Percentiles rank a stretch among this genome's conserved stretches.
Conservation (phyloP, 768 basidiomycete genomes). For the Leccinum obscurum region DNA sequence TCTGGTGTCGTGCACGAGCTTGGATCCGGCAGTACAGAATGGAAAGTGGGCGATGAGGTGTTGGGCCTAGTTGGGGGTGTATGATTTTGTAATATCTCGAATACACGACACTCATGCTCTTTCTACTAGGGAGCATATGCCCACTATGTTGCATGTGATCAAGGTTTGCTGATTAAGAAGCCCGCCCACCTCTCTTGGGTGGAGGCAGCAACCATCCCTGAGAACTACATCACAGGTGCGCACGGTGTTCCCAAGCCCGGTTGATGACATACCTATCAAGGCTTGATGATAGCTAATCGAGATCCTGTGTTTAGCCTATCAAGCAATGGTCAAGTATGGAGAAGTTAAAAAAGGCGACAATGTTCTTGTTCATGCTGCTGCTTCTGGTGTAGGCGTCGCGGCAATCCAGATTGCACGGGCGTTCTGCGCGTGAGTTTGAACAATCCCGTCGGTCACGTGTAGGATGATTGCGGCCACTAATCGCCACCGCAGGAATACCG, state of each 20-base stretch:
- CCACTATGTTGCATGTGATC: slow-evolving; percentile 71
- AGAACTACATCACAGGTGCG: slow-evolving; percentile 84
- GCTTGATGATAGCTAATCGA: slow-evolving; percentile 5
- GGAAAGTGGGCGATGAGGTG: slow-evolving; percentile 69
- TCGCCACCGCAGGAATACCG: slow-evolving; percentile 47
- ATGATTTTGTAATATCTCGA: slow-evolving; percentile 16
- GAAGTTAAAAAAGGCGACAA: slow-evolving; percentile 68
- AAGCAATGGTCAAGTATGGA: slow-evolving; percentile 65
- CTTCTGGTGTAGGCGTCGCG: slow-evolving; percentile 86
- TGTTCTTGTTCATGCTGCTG: slow-evolving; percentile 88
- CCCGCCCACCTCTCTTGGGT: slow-evolving; percentile 74
- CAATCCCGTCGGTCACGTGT: background rate
- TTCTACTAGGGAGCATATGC: slow-evolving; percentile 80
- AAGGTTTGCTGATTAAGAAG: slow-evolving; percentile 71
- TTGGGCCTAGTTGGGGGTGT: slow-evolving; percentile 82
- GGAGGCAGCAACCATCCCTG: slow-evolving; percentile 86
- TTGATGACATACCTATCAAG: slow-evolving; percentile 1
- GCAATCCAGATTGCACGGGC: slow-evolving; percentile 83
- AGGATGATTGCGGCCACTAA: slow-evolving; percentile 8
- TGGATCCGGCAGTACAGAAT: slow-evolving; percentile 50
- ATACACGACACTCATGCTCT: background rate
- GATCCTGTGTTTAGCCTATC: slow-evolving; percentile 45
- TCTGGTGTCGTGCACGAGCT: slow-evolving; percentile 62
- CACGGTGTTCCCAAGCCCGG: slow-evolving; percentile 11
- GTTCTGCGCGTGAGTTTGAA: slow-evolving; percentile 63